Conservation (phyloP, 2,329 filamentous ascomycete genomes). For the Tolypocladium ovalisporum region DNA sequence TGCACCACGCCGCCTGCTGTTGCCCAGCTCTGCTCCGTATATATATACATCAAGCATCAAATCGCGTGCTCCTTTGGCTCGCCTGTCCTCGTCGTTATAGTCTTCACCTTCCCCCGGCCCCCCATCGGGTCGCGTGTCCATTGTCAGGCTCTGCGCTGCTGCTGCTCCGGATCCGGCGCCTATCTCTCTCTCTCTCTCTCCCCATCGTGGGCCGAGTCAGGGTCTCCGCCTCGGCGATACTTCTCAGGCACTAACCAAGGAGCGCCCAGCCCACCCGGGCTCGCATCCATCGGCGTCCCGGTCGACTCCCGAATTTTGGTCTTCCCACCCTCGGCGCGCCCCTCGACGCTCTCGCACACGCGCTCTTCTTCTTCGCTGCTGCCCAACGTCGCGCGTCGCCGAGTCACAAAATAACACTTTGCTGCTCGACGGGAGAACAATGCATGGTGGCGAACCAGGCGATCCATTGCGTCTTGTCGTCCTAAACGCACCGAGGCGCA, state of each 20-base stretch:
- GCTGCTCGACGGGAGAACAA: background rate
- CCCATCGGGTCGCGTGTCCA: background rate
- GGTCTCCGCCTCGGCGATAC: background rate
- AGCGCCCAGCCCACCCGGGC: background rate
- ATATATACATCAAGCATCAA: background rate
- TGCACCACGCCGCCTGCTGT: background rate
- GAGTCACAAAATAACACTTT: background rate
- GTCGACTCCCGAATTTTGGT: background rate
- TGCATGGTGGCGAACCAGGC: conserved; percentile 1
- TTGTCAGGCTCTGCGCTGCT: background rate
- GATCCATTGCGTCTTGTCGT: conserved; percentile 1
- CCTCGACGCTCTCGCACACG: background rate
- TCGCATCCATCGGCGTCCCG: background rate
- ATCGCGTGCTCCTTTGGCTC: background rate
- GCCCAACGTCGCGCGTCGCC: background rate
- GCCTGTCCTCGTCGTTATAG: background rate
- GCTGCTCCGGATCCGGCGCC: background rate
- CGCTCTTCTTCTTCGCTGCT: background rate
- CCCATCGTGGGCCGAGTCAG: background rate
- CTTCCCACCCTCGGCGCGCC: background rate
- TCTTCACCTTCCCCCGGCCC: too few relatives aligned
- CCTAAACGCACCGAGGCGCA: conserved; percentile 3
- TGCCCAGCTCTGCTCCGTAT: background rate
- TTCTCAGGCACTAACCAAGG: background rate
- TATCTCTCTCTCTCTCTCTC: too few relatives aligned